These are phyloP conservation scores for Passiflora organensis DNA, from an alignment of 345 rosid species.

Conservation along the genomic window DNA sequence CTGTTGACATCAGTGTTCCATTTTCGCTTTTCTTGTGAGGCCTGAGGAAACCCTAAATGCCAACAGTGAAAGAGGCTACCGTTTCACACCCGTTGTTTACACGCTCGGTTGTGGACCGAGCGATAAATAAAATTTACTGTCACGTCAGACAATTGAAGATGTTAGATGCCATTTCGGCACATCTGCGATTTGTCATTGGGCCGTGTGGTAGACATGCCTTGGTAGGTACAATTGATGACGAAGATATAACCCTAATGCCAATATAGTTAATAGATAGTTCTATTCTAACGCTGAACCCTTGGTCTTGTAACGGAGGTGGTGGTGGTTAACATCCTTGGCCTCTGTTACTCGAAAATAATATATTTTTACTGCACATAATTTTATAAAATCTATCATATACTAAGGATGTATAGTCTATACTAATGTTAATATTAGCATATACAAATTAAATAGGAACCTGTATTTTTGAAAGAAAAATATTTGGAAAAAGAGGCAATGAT, in stretches of 20 bases:
- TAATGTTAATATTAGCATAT: too few species aligned
- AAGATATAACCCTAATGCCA: conserved; percentile 25
- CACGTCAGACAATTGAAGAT: too few species aligned
- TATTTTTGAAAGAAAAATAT: too few species aligned
- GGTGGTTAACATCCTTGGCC: too few species aligned
- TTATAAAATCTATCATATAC: too few species aligned
- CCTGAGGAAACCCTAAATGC: conserved; percentile 49
- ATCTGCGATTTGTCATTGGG: conserved; percentile 18
- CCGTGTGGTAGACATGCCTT: background rate
- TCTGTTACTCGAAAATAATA: too few species aligned
- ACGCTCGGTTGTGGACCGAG: conserved; percentile 30
- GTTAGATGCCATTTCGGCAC: conserved; percentile 36
- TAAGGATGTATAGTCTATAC: too few species aligned
- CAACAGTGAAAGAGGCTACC: conserved; percentile 21
- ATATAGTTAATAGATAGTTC: conserved; percentile 5
- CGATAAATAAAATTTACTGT: conserved; percentile 5
- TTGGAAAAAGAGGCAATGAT: too few species aligned
- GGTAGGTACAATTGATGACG: background rate
- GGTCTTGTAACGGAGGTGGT: background rate
- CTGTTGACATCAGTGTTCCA: conserved; percentile 66
- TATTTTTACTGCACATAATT: too few species aligned
- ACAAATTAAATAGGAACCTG: too few species aligned
- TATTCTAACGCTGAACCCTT: conserved; percentile 25
- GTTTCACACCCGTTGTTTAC: conserved; percentile 25
- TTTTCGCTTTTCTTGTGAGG: conserved; percentile 21